phyloP scores from a whole-genome alignment of 2,329 filamentous ascomycete species.

The Coniochaeta sp. region DNA sequence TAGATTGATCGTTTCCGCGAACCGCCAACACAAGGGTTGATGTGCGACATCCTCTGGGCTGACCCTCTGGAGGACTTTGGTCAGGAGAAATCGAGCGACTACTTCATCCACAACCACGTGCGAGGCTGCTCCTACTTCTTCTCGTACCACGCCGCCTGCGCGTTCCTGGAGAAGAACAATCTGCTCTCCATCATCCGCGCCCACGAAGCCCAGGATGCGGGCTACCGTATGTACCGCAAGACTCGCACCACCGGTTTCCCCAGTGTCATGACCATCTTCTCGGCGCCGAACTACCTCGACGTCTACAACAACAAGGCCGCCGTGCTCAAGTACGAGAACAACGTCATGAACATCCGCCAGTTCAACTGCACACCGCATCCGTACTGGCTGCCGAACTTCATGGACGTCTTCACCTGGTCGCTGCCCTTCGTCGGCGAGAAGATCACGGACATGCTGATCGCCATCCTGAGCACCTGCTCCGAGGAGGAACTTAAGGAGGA shows the following conservation, averaged over 20 bases:
- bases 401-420: slow-evolving; percentile 99
- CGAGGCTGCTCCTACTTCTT: slow-evolving; percentile 99
- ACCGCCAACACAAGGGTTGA: slow-evolving; percentile 91
- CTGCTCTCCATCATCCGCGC: slow-evolving; percentile 93
- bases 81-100: slow-evolving; percentile 96
- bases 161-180: slow-evolving; percentile 98
- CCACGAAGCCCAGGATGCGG: slow-evolving; percentile 96
- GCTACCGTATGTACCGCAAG: slow-evolving; percentile 98
- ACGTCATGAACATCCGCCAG: slow-evolving; percentile 99
- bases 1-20: slow-evolving; percentile 97
- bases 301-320: slow-evolving; percentile 99
- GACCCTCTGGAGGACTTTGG: slow-evolving; percentile 97
- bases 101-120: slow-evolving; percentile 96
- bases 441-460: slow-evolving; percentile 98
- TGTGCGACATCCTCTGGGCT: slow-evolving; percentile 99
- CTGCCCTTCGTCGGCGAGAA: slow-evolving; percentile 98
- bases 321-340: slow-evolving; percentile 98
- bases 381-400: slow-evolving; percentile 99
- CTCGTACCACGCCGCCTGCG: slow-evolving; percentile 93
- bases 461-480: slow-evolving; percentile 97
- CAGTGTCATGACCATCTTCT: slow-evolving; percentile 99
- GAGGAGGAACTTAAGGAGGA: slow-evolving; percentile 96
- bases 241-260: slow-evolving; percentile 96
- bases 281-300: slow-evolving; percentile 95
- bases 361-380: slow-evolving; percentile 99